Percentiles rank a stretch among this genome's conserved stretches.
These are phyloP conservation scores for Nigrospora osmanthi DNA, from an alignment of 2,329 filamentous ascomycete genomes.

Conservation along the genomic window DNA sequence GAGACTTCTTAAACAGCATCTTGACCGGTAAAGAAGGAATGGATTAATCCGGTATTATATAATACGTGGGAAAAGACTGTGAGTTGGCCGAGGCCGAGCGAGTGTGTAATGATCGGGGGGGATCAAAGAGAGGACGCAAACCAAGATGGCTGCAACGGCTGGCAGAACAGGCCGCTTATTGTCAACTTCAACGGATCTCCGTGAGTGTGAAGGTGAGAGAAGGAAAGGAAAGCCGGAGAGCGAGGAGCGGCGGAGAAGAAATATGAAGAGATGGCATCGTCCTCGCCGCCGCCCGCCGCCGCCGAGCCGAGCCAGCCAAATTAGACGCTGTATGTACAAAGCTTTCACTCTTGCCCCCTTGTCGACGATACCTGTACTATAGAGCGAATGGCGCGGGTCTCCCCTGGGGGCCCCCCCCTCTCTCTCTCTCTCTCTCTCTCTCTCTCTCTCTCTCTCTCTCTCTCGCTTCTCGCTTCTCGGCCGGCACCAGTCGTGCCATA, in stretches of 20 bases:
- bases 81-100: slow-evolving; percentile 11
- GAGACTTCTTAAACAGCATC: slow-evolving; percentile 13
- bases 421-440: too few relatives aligned
- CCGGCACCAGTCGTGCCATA: too few relatives aligned
- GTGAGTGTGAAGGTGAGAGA: slow-evolving; percentile 4
- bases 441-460: too few relatives aligned
- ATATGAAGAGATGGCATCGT: slow-evolving; percentile 2
- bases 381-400: too few relatives aligned
- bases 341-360: too few relatives aligned
- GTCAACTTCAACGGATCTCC: slow-evolving; percentile 9
- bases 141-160: slow-evolving; percentile 16
- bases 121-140: slow-evolving; percentile 20
- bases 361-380: too few relatives aligned
- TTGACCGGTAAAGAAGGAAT: slow-evolving; percentile 5
- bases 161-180: slow-evolving; percentile 13
- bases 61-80: slow-evolving; percentile 11
- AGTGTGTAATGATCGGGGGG: slow-evolving; percentile 7
- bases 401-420: too few relatives aligned
- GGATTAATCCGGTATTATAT: slow-evolving; percentile 4
- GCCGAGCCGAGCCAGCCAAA: not conserved
- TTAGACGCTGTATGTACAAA: not conserved
- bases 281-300: not conserved
- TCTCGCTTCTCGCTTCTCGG: too few relatives aligned
- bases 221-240: slow-evolving; percentile 4
- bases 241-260: not conserved